Evolutionary conservation across 2,329 filamentous ascomycete genomes (phyloP), one percentile per base, ranked within the genome.

Genomic region (Aspergillus arachidicola): DNA sequence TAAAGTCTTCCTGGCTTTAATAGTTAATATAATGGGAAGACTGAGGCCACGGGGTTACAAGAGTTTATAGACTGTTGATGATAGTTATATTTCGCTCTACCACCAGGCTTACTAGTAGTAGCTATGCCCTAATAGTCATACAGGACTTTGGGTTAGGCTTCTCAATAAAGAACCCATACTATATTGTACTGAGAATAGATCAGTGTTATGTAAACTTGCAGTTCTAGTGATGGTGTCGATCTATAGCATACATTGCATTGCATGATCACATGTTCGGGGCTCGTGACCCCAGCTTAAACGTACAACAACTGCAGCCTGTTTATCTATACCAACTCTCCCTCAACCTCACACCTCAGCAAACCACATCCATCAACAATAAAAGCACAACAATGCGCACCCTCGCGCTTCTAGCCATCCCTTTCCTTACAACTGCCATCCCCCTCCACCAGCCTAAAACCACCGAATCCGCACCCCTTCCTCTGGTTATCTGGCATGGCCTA

Each of bases 401-500:
- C 48, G 23, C 60, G 4, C 45, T 62, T 28, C 58, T 64, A 36
- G 23, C 63, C 5, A 38, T 68, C 56, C 58, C 61, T 36, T 30
- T 72, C 28, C 56, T 75, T 28, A 58, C 70, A 68, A 12, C 65
- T 54, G 66, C 67, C 55, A 59, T 73, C 48, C 68, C 64, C 51
- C 34, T 57, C 38, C 46, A 56, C 67, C 38, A 41, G 7, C 64
- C 46, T 61, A 71, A 62, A 55, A 76, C 69, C 46, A 64, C 69
- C 60, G 65, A 75, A 32, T 63, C 67, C 51, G 71, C 70, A 56
- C 93, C 92, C 4, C 86, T 97, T 34, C 95, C 95, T 0, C 84
- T 99, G 41, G 86, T 99, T 64, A 91, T 99, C 80, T 99, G 95
- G 95, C 95, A 99, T 78, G 95, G 88, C 62, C 81, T 89, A n/a